Conservation (phyloP, 345 rosid genomes). For the Rhizophora apiculata region DNA sequence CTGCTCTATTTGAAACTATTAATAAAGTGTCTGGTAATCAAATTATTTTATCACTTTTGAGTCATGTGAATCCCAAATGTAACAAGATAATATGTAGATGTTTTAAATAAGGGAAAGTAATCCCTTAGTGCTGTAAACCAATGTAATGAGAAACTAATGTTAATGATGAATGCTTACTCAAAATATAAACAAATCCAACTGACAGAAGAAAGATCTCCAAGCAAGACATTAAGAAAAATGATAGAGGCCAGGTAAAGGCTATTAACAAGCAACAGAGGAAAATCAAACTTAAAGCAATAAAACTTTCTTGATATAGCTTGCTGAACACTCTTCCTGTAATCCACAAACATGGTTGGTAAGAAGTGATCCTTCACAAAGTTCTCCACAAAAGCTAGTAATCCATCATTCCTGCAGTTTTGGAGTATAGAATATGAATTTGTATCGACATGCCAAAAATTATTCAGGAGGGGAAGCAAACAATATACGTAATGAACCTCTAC, state of each 20-base stretch:
- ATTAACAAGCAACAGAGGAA: constrained; percentile 8
- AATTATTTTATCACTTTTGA: no score
- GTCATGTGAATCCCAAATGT: no score
- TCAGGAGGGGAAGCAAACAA: not conserved
- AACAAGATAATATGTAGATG: no score
- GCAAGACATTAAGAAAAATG: constrained; percentile 9
- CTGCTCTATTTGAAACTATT: no score
- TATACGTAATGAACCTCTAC: not conserved
- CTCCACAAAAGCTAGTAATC: constrained; percentile 88
- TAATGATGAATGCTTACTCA: no score
- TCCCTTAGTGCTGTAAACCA: no score
- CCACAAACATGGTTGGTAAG: constrained; percentile 94
- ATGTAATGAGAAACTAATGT: no score
- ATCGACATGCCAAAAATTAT: not conserved
- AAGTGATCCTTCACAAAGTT: constrained; percentile 97
- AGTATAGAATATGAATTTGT: constrained; percentile 8
- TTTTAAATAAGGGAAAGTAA: no score
- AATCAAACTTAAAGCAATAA: constrained; percentile 2
- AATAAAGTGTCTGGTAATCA: no score
- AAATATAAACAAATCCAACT: no score
- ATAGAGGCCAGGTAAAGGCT: not conserved
- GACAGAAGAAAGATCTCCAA: not conserved
- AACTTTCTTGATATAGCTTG: constrained; percentile 98
- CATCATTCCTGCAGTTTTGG: constrained; percentile 72
- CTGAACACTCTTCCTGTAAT: constrained; percentile 95